Evolutionary conservation across 2,329 filamentous ascomycete species (phyloP), one percentile per base, ranked within the genome.

Genomic region (Cladosporium velox): DNA sequence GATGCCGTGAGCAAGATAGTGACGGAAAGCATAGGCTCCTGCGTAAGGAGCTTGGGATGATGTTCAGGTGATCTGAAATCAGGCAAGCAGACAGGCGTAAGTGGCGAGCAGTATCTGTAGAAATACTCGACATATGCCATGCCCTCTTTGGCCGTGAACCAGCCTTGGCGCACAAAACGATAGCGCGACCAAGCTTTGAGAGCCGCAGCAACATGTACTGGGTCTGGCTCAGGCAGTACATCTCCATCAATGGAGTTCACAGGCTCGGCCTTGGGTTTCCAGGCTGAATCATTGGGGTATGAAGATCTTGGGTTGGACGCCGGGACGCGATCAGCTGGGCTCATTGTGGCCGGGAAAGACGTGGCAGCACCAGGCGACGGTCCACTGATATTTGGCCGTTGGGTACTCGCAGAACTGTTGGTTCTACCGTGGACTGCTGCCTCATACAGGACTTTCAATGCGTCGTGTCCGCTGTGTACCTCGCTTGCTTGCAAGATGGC

Each of bases 91-190:
- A 98, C 96, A 0, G 95, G 95, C 3, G 94, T 98, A 75, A 99
- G 84, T 0, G 94, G 94, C 1, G 93, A 94, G 8, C 98, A 85
- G 72, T 93, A 92, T 72, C 90, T 88, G 80, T 97, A 98, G 79
- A 97, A 98, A 79, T 98, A 98, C 76, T 93, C 90, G 69, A 99
- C 91, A 75, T 98, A 98, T 52, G 90, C 89, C 77, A 98, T 93
- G 26, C 92, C 94, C 79, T 99, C 95, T 70, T 91, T 88, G 0
- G 94, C 91, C 0, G 93, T 96, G 77, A 99, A 95, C 94, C 94
- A 98, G 11, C 95, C 95, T 10, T 93, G 93, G 64, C 93, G 89
- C n/a, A 98, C 94, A 76, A 98, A 98, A 52, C 93, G 89, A 77
- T 97, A 93, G 69, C 92, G 85, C 1, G 90, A 88, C 95, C 95